Base-by-base conservation (phyloP, 306 rosid genomes). In the Acacia crassicarpa region DNA sequence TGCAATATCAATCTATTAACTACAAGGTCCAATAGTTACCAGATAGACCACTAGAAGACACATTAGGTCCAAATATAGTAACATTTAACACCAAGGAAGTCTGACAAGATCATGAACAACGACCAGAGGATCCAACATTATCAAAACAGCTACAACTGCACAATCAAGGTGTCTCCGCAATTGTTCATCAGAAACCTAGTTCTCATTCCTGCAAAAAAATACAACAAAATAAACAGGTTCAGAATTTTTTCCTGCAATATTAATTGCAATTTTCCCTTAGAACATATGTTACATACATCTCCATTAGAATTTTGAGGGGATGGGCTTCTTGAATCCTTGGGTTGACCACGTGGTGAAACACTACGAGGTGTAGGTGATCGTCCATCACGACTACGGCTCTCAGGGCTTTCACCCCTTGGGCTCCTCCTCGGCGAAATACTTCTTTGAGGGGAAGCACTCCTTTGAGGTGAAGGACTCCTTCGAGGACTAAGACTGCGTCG, bases 281-380 rank as follows among this genome's bases (percentile, higher is more conserved):
- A 14, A 41, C 43, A 68, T 27, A 27, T 69, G 45, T 51, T 71
- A 92, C 96, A 89, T 86, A 94, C 97, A 86, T 91, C 91, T 67
- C 86, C 89, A 79, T 92, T 88, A 14, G 86, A 86, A 81, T 89
- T 83, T 40, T 76, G 76, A 22, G 92, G 93, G 40, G 93, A 92
- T 44, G 86, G 91, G 76, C 92, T 94, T 63, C 77, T 87, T 2
- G 92, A 90, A 79, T 89, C 85, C 78, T 80, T 82, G 76, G 83
- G 80, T 46, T 67, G 94, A 63, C 84, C 86, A 0, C 73, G 80
- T 0, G 94, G 98, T 74, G 94, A 91, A 80, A 86, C 88, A 86
- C 96, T 91, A 61, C 41, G 88, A 33, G 96, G 89, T 15, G 85
- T 58, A 77, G 84, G 89, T 72, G 90, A 89, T 35, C 84, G 78